A percentile compares a stretch with the other conserved stretches of the same genome.
Conservation (phyloP, 2,329 filamentous ascomycete genomes). For the Xylaria sp. region DNA sequence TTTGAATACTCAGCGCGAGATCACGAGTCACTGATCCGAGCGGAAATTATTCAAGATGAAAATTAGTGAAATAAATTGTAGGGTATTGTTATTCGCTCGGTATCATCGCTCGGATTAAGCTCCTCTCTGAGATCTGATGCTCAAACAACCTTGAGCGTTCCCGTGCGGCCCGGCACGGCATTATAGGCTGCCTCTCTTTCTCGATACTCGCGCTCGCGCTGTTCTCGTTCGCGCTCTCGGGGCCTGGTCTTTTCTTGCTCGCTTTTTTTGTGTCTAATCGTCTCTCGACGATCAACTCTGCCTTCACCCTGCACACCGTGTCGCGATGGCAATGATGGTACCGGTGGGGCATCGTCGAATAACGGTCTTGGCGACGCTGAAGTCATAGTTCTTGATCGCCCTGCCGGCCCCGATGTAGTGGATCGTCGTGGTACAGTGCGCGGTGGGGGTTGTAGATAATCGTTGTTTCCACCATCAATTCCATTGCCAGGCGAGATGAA, state of each 20-base stretch:
- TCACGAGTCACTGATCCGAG: not conserved
- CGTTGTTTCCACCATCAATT: conserved; percentile 22
- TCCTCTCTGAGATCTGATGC: not conserved
- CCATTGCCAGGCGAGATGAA: conserved; percentile 44
- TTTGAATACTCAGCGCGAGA: not conserved
- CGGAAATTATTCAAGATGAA: not conserved
- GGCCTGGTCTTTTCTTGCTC: conserved; percentile 38
- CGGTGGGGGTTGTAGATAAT: conserved; percentile 40
- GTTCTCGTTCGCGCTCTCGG: conserved; percentile 39
- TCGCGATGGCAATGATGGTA: conserved; percentile 43
- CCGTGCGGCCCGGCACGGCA: conserved; percentile 46
- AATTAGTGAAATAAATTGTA: not conserved
- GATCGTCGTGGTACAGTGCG: conserved; percentile 44
- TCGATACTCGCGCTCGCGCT: conserved; percentile 39
- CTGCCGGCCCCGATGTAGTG: conserved; percentile 37
- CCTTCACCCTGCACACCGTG: conserved; percentile 9
- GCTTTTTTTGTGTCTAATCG: conserved; percentile 34
- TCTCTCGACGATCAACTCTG: conserved; percentile 21
- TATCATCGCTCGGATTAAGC: not conserved
- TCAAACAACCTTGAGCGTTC: conserved; percentile 50
- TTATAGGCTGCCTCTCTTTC: conserved; percentile 45
- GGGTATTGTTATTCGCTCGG: not conserved
- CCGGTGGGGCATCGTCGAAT: conserved; percentile 41
- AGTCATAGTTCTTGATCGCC: conserved; percentile 48
- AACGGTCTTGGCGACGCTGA: conserved; percentile 38